Conservation (phyloP, 306 rosid species). For the Lablab purpureus region DNA sequence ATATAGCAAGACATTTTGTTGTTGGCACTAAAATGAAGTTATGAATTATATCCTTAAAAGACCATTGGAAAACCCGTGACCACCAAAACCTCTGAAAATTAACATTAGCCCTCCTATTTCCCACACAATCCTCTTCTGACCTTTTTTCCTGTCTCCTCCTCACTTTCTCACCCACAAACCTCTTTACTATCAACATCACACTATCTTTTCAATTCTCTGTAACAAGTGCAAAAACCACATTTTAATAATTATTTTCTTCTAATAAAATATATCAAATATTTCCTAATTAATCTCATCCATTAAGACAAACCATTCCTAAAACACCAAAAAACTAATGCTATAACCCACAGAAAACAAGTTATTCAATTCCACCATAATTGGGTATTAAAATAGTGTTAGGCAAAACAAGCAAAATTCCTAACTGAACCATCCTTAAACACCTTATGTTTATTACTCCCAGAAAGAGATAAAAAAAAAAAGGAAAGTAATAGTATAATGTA, state of each 20-base stretch:
- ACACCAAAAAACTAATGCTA: no score
- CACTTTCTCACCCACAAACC: not conserved
- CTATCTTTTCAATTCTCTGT: not conserved
- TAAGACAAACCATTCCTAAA: no score
- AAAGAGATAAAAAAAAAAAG: no score
- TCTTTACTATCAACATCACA: conserved; percentile 39
- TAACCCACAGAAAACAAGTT: no score
- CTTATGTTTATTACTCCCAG: no score
- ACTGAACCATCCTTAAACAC: no score
- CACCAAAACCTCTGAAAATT: not conserved
- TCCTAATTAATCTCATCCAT: not conserved
- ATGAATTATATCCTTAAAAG: conserved; percentile 4
- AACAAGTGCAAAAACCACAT: not conserved
- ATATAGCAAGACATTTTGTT: not conserved
- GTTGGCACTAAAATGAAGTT: not conserved
- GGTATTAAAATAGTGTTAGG: no score
- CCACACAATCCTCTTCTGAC: not conserved
- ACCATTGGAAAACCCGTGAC: not conserved
- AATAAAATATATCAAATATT: not conserved
- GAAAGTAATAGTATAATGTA: no score
- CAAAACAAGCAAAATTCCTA: no score
- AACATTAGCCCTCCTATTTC: not conserved
- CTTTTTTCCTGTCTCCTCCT: conserved; percentile 18
- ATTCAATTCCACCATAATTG: no score
- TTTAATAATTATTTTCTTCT: not conserved